A percentile compares a stretch with the other conserved stretches of the same genome.
phyloP scores from a whole-genome alignment of 106 monocot species.

The Hemerocallis citrina region DNA sequence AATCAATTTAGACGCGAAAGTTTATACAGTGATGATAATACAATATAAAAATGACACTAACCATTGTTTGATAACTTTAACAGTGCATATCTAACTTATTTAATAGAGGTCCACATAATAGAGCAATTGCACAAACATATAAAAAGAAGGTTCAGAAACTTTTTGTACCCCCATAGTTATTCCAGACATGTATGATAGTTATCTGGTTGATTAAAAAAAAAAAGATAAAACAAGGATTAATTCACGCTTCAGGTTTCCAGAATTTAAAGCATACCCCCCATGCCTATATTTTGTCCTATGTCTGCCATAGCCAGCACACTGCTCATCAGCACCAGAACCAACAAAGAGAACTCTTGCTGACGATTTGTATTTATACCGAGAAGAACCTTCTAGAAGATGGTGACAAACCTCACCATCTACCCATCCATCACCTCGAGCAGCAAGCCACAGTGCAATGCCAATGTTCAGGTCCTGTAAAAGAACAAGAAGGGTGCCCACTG shows the following conservation, averaged over 20 bases:
- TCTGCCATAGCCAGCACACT: slow-evolving; percentile 98
- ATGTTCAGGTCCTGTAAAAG: slow-evolving; percentile 86
- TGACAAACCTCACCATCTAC: slow-evolving; percentile 40
- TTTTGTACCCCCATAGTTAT: no score
- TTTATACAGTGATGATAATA: no score
- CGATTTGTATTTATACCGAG: slow-evolving; percentile 55
- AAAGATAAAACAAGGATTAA: neutral
- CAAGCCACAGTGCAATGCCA: slow-evolving; percentile 89
- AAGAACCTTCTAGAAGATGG: slow-evolving; percentile 7
- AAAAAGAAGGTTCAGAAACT: no score
- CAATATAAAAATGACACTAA: no score
- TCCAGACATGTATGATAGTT: no score
- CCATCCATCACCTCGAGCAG: slow-evolving; percentile 89
- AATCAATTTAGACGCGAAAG: no score
- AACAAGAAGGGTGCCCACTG: no score
- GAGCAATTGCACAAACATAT: no score
- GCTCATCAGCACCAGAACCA: slow-evolving; percentile 99
- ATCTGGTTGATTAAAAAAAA: neutral
- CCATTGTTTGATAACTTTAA: no score
- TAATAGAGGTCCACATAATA: no score
- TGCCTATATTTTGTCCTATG: slow-evolving; percentile 71
- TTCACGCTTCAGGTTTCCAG: neutral
- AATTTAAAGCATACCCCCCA: slow-evolving; percentile 52
- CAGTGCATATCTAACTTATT: no score
- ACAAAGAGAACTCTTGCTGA: slow-evolving; percentile 66